Evolutionary conservation across 148 eudicot genomes (phyloP).

Genomic region (Diospyros kaki): DNA sequence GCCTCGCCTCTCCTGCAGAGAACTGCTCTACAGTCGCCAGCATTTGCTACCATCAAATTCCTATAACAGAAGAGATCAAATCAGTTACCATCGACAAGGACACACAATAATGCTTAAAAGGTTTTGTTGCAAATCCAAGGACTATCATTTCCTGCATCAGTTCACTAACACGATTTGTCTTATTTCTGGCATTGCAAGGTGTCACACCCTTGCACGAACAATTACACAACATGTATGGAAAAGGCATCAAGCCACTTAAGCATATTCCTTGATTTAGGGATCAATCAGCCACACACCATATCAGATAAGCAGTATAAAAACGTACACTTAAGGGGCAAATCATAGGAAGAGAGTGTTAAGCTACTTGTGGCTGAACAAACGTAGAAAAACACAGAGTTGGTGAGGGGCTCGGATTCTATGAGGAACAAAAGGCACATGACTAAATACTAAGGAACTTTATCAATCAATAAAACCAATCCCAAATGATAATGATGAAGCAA

Average conservation of each 20-base stretch:
- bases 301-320: background rate
- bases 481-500: background rate
- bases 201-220: background rate
- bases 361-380: no score
- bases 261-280: background rate
- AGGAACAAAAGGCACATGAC: no score
- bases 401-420: no score
- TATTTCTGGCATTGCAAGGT: no score
- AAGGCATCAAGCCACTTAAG: background rate
- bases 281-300: background rate
- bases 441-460: no score
- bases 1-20: conserved; percentile 81
- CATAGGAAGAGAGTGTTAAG: no score
- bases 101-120: background rate
- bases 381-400: no score
- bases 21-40: conserved; percentile 85
- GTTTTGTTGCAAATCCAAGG: no score
- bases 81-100: background rate
- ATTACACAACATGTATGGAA: background rate
- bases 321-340: no score
- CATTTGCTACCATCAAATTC: conserved; percentile 80
- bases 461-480: background rate
- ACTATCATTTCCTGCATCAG: no score
- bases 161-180: no score
- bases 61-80: conserved; percentile 23